Conservation (phyloP, 2,329 filamentous ascomycete species). For the Sporothrix sp. region DNA sequence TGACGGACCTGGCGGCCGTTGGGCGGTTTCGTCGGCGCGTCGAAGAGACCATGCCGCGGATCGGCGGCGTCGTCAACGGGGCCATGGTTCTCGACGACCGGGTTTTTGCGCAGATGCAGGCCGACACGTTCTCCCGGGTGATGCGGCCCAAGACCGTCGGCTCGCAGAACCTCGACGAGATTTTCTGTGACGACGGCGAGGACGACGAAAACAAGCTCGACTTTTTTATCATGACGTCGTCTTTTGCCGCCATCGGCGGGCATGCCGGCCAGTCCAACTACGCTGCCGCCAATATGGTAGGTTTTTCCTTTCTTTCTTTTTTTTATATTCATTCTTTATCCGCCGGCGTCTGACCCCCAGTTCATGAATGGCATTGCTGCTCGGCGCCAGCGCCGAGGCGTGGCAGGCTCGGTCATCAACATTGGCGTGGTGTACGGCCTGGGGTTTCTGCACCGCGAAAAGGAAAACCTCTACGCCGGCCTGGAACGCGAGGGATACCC, state of each 20-base stretch:
- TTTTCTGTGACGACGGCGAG: slow-evolving; percentile 21
- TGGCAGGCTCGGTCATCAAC: slow-evolving; percentile 32
- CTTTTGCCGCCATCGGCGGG: slow-evolving; percentile 34
- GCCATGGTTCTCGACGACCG: slow-evolving; percentile 37
- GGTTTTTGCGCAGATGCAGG: slow-evolving; percentile 33
- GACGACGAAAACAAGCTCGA: slow-evolving; percentile 24
- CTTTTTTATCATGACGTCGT: slow-evolving; percentile 39
- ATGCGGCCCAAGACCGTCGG: slow-evolving; percentile 33
- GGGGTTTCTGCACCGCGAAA: slow-evolving; percentile 34
- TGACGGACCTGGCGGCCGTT: slow-evolving; percentile 24
- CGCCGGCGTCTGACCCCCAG: slow-evolving; percentile 8
- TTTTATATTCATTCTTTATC: background rate
- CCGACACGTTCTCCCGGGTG: slow-evolving; percentile 29
- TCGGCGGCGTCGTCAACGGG: slow-evolving; percentile 34
- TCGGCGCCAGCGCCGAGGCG: slow-evolving; percentile 25
- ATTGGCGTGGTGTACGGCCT: slow-evolving; percentile 38
- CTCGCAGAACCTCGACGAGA: slow-evolving; percentile 30
- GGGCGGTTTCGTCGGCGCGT: slow-evolving; percentile 21
- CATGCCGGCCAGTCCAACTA: slow-evolving; percentile 37
- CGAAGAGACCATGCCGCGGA: slow-evolving; percentile 20
- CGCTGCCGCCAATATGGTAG: slow-evolving; percentile 34
- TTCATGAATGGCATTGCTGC: slow-evolving; percentile 37
- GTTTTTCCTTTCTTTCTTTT: background rate
- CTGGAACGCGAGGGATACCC: slow-evolving; percentile 36
- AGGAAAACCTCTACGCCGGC: slow-evolving; percentile 29